Conservation (phyloP, 345 rosid species). For the Theobroma cacao region DNA sequence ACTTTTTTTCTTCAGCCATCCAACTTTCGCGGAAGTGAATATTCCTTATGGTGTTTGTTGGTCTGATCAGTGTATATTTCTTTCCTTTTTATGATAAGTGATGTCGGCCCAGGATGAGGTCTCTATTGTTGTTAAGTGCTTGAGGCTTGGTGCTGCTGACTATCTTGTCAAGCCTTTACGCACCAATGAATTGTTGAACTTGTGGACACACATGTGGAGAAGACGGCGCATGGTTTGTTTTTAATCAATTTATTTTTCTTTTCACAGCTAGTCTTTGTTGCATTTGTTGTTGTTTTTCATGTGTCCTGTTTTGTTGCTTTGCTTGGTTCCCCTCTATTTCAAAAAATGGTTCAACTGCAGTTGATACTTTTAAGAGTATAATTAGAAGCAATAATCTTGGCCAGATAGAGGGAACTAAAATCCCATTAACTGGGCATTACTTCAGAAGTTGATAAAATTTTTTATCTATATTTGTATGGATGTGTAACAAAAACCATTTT, state of each 20-base stretch:
- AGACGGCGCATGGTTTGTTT: conserved; percentile 53
- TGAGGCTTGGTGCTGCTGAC: conserved; percentile 84
- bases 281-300: background rate
- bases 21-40: background rate
- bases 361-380: background rate
- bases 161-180: conserved; percentile 88
- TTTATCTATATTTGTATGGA: background rate
- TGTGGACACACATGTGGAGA: conserved; percentile 94
- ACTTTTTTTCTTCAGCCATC: background rate
- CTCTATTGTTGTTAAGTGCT: conserved; percentile 73
- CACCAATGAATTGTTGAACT: conserved; percentile 68
- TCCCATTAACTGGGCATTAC: background rate
- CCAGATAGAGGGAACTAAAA: background rate
- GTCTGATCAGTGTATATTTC: conserved; percentile 4
- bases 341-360: background rate
- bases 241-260: conserved; percentile 10
- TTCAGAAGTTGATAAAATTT: background rate
- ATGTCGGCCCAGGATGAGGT: conserved; percentile 88
- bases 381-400: background rate
- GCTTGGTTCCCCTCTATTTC: background rate
- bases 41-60: background rate
- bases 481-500: conserved; percentile 2
- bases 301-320: background rate
- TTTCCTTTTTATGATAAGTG: conserved; percentile 44
- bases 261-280: background rate